phyloP scores from a whole-genome alignment of 345 rosid species.

The Cardamine occulta region DNA sequence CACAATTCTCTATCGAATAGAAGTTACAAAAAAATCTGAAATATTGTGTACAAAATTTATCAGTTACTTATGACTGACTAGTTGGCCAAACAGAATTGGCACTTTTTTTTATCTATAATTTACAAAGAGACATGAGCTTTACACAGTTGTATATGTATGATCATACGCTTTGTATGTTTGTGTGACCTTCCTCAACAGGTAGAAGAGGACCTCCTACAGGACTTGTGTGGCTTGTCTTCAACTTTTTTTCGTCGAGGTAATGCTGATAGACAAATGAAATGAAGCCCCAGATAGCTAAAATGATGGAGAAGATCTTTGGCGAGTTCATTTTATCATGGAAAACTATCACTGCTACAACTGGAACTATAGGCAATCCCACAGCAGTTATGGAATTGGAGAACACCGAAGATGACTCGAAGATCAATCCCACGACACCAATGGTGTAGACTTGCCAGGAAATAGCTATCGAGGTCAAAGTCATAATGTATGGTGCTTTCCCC shows the following conservation, averaged over 20 bases:
- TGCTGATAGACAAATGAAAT: constrained; percentile 63
- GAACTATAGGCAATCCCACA: constrained; percentile 61
- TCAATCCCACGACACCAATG: constrained; percentile 55
- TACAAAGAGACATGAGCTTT: background rate
- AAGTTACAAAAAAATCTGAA: background rate
- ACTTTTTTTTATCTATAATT: background rate
- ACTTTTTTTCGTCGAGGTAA: constrained; percentile 48
- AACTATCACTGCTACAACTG: constrained; percentile 56
- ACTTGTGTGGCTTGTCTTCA: constrained; percentile 20
- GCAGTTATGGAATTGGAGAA: constrained; percentile 55
- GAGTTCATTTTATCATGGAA: constrained; percentile 61
- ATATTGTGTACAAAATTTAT: constrained; percentile 6
- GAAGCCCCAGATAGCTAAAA: constrained; percentile 66
- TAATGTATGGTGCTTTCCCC: constrained; percentile 55
- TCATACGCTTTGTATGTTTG: constrained; percentile 17
- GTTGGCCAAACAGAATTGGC: background rate
- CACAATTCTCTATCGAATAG: background rate
- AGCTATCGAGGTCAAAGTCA: constrained; percentile 52
- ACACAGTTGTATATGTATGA: background rate
- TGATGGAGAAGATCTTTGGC: constrained; percentile 55
- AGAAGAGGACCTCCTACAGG: constrained; percentile 20
- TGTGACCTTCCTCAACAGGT: constrained; percentile 28
- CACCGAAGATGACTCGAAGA: constrained; percentile 64
- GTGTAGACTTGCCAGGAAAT: constrained; percentile 54
- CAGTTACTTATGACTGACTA: constrained; percentile 7